Conservation (phyloP, 257 asterid species). For the Solanum medicagineum region DNA sequence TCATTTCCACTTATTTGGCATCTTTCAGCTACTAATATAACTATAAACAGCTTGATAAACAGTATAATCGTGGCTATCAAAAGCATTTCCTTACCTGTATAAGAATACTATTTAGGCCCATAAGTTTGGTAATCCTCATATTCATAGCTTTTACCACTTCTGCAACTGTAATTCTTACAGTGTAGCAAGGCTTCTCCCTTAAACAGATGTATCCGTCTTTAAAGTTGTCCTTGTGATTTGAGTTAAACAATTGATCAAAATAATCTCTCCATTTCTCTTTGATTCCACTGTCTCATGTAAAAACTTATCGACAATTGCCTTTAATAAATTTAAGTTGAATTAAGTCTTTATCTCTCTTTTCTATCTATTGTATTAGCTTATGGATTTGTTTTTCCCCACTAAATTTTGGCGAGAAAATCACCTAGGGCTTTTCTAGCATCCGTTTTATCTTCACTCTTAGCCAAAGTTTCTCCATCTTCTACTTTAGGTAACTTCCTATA, state of each 20-base stretch:
- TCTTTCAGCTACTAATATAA: not conserved
- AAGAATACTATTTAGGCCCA: not conserved
- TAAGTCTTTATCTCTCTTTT: not conserved
- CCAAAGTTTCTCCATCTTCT: not conserved
- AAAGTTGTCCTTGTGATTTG: not conserved
- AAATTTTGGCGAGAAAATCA: not conserved
- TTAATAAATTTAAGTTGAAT: not conserved
- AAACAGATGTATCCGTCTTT: not conserved
- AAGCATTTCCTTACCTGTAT: not conserved
- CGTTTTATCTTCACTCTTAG: not conserved
- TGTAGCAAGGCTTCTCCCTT: not conserved
- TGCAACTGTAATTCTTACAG: not conserved
- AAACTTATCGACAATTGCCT: not conserved
- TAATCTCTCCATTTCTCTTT: not conserved
- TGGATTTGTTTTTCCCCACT: not conserved
- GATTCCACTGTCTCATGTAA: not conserved
- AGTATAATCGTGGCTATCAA: not conserved
- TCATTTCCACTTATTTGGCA: not conserved
- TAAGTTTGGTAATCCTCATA: not conserved
- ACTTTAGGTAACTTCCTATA: not conserved
- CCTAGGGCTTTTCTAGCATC: not conserved
- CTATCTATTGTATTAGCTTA: not conserved
- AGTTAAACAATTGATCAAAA: not conserved
- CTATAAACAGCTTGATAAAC: not conserved
- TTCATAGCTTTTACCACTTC: not conserved